A percentile compares a stretch with the other conserved stretches of the same genome.
These are phyloP conservation scores for Brassica rapa DNA, from an alignment of 345 rosid genomes.

Conservation along the genomic window DNA sequence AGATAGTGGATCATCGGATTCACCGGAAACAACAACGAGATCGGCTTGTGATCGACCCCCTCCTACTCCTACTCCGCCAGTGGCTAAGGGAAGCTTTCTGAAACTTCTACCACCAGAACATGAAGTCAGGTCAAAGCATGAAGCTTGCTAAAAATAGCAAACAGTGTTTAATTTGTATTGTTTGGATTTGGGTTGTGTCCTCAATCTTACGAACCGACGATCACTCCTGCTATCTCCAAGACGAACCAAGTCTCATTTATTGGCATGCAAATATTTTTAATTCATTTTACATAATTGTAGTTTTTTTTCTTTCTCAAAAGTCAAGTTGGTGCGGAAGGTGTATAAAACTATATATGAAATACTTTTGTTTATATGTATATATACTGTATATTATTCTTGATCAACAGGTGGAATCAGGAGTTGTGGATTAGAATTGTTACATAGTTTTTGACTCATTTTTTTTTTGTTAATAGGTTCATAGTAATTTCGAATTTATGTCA, in stretches of 20 bases:
- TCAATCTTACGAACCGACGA: conserved; percentile 9
- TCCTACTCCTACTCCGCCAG: conserved; percentile 31
- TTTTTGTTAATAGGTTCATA: not conserved
- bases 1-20: conserved; percentile 41
- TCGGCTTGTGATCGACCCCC: conserved; percentile 39
- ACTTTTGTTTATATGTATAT: not conserved
- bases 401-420: not conserved
- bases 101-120: conserved; percentile 59
- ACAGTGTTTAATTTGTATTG: not conserved
- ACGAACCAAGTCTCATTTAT: not conserved
- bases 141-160: conserved; percentile 25
- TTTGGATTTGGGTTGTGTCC: conserved; percentile 23
- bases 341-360: not conserved
- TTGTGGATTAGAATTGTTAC: not conserved
- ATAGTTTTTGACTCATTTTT: not conserved
- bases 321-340: not conserved
- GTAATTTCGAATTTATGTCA: not conserved
- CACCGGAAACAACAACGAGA: conserved; percentile 50
- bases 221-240: conserved; percentile 12
- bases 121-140: conserved; percentile 46
- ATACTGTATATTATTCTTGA: not conserved
- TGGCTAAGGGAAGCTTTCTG: conserved; percentile 61
- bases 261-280: not conserved
- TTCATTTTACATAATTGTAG: not conserved
- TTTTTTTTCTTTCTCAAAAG: not conserved